These are phyloP conservation scores for Podospora didyma DNA, from an alignment of 495 filamentous ascomycete species.

Conservation along the genomic window DNA sequence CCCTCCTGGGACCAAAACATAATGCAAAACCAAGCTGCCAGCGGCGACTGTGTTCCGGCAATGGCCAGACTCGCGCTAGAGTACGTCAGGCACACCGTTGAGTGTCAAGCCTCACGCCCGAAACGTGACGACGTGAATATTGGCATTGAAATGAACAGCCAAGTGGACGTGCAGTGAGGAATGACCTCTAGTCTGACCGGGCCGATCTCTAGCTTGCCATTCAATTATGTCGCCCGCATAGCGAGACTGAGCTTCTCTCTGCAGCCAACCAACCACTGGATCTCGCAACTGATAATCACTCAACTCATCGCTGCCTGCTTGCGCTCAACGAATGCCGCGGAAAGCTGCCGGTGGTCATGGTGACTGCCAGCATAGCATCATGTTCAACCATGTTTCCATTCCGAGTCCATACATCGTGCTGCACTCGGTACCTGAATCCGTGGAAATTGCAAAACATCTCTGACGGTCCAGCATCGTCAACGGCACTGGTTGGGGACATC, in stretches of 20 bases:
- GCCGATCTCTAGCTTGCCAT: no score
- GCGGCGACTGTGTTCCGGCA: constrained; percentile 7
- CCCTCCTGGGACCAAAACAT: constrained; percentile 18
- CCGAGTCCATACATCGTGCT: neutral
- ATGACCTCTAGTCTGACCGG: neutral
- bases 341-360: neutral
- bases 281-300: no score
- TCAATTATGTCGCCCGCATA: no score
- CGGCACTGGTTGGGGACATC: constrained; percentile 28
- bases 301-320: no score
- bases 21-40: constrained; percentile 5
- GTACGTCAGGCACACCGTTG: neutral
- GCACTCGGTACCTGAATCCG: constrained; percentile 21
- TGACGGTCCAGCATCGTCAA: constrained; percentile 4
- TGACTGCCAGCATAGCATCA: neutral
- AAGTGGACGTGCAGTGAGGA: no score
- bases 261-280: no score
- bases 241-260: no score
- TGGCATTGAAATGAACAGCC: neutral
- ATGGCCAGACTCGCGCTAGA: neutral
- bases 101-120: neutral
- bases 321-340: neutral
- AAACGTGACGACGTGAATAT: neutral
- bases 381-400: neutral
- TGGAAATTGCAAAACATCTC: constrained; percentile 14